Evolutionary conservation across 192 early-diverging fungal species (phyloP), one percentile per base, ranked within the genome.

Genomic region (Chytriomyces sp.): DNA sequence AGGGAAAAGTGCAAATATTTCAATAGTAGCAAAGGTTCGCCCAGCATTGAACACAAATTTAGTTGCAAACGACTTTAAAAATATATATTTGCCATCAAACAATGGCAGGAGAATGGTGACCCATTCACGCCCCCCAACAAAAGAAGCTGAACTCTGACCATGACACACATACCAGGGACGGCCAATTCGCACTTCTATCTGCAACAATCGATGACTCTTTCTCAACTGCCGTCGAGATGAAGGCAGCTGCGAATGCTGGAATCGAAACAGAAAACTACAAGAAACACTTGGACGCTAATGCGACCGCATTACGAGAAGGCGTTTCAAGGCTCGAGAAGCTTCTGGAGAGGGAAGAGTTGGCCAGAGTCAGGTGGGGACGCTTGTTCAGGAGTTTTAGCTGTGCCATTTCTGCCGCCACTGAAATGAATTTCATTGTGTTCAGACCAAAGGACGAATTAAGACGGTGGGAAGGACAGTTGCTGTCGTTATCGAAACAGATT

Each of bases 381-480:
- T n/a, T 11, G 49, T 79, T 60, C 28, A n/a, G 43, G 28, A 50
- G 6, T 35, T 18, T 45, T 24, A 45, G 5, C 28, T 59, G 65
- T 16, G 60, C 45, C 24, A 9, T 49, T 47, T 43, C 44, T 79
- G 69, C 43, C 24, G 13, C 10, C 28, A 35, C 28, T 35, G 28
- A 35, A 35, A 35, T 35, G 28, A 35, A 35, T 35, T 35, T 35
- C 28, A 35, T 2, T 35, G 28, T 35, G 28, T 35, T 44, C 69
- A 87, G 87, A 45, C 80, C 77, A 23, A 79, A 79, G 16, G 77
- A 77, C 63, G 85, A 91, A 50, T 82, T 88, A 24, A 83, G 87
- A 49, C 72, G 80, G 64, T 86, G 87, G 84, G 92, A 94, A 83
- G 86, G 89, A 77, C 81, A 85, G 67, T 66, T 94, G 16, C 84